These are phyloP conservation scores for Diutina catenulata DNA, from an alignment of 1,139 yeast species.

Conservation along the genomic window DNA sequence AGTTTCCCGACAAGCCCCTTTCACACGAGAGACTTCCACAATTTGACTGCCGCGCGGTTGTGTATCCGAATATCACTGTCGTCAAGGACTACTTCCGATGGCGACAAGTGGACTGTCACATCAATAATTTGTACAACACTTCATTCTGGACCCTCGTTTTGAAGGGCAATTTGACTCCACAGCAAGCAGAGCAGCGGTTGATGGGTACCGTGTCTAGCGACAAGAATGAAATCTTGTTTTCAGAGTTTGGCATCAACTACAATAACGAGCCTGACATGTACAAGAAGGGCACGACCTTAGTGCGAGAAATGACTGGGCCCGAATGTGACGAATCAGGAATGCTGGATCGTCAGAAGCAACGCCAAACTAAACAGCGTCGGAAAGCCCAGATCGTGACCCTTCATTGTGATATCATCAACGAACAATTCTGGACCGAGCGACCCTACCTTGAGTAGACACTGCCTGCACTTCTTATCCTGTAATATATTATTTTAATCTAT, in stretches of 20 bases:
- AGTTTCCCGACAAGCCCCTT: conserved; percentile 36
- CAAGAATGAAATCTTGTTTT: conserved; percentile 76
- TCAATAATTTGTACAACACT: conserved; percentile 87
- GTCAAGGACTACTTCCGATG: conserved; percentile 80
- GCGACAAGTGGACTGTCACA: conserved; percentile 97
- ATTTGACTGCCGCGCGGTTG: conserved; percentile 85
- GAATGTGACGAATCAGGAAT: conserved; percentile 9
- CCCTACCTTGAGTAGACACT: conserved; percentile 15
- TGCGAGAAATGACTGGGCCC: conserved; percentile 35
- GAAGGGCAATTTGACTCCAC: conserved; percentile 58
- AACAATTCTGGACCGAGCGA: conserved; percentile 41
- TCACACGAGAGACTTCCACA: conserved; percentile 50
- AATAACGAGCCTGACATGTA: conserved; percentile 82
- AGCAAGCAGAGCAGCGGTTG: conserved; percentile 65
- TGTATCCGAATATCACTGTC: conserved; percentile 54
- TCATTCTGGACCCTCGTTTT: conserved; percentile 80
- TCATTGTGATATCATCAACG: conserved; percentile 50
- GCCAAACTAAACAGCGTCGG: conserved; percentile 34
- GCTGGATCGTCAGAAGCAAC: conserved; percentile 36
- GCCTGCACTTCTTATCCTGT: too few species aligned
- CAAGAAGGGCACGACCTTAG: conserved; percentile 73
- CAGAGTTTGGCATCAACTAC: conserved; percentile 73
- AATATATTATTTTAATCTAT: too few species aligned
- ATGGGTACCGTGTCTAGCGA: conserved; percentile 72
- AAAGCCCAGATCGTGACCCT: conserved; percentile 34